A percentile compares a stretch with the other conserved stretches of the same genome.
phyloP scores from a whole-genome alignment of 164 flowering plant species.

The Annona squamosa region DNA sequence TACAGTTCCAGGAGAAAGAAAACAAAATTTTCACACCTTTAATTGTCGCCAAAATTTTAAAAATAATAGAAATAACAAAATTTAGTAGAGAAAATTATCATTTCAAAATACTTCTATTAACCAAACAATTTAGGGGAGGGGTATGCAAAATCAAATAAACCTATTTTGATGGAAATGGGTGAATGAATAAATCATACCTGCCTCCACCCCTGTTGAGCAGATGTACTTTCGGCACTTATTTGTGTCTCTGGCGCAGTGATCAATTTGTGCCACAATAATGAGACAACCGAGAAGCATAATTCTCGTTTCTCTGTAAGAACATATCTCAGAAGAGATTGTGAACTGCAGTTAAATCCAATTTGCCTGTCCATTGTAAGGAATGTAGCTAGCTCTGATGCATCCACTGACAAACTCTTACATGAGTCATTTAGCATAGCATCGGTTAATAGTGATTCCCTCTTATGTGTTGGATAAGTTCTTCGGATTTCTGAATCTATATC shows the following conservation, averaged over 20 bases:
- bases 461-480: constrained; percentile 22
- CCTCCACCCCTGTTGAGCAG: constrained; percentile 99
- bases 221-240: constrained; percentile 81
- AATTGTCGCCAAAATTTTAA: too few species aligned
- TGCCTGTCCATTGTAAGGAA: constrained; percentile 86
- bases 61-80: too few species aligned
- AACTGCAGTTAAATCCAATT: constrained; percentile 70
- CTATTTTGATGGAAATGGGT: too few species aligned
- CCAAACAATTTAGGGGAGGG: too few species aligned
- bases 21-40: too few species aligned
- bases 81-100: too few species aligned
- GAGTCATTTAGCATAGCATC: constrained; percentile 29
- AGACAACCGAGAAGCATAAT: constrained; percentile 87
- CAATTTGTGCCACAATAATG: constrained; percentile 87
- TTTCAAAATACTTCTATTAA: too few species aligned
- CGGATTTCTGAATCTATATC: constrained; percentile 20
- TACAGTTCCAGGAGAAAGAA: too few species aligned
- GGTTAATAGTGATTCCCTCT: constrained; percentile 28
- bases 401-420: constrained; percentile 52
- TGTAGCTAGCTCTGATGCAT: constrained; percentile 94
- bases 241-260: constrained; percentile 86
- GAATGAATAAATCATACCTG: constrained; percentile 48
- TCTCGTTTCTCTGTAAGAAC: constrained; percentile 82
- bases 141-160: too few species aligned
- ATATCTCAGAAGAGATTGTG: constrained; percentile 64